Conservation (phyloP, 768 basidiomycete species). For the Boletus eberwhitei region DNA sequence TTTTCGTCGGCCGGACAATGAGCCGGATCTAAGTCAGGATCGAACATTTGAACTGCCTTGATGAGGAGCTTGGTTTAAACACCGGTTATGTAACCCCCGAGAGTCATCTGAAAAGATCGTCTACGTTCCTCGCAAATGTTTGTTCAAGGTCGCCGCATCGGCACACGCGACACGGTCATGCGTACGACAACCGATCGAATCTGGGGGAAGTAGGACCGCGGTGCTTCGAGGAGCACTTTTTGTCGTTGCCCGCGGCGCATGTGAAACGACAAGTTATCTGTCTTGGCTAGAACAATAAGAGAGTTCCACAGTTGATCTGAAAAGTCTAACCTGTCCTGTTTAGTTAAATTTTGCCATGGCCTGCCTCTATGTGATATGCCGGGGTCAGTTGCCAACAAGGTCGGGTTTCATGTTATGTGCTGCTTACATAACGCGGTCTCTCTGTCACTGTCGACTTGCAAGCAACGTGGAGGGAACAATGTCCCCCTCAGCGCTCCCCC, state of each 20-base stretch:
- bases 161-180: conserved; percentile 10
- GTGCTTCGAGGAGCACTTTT: neutral
- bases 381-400: neutral
- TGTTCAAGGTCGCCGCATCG: conserved; percentile 27
- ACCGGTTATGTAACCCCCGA: conserved; percentile 13
- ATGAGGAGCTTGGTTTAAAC: conserved; percentile 3
- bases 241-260: too few species aligned
- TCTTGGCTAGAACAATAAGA: conserved; percentile 6
- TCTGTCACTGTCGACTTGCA: neutral
- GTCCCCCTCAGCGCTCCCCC: conserved; percentile 59
- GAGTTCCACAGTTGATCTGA: neutral
- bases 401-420: conserved; percentile 3
- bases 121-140: neutral
- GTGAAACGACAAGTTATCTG: neutral
- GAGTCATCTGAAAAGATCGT: conserved; percentile 8
- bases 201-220: neutral
- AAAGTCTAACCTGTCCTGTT: neutral
- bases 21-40: conserved; percentile 10
- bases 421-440: conserved; percentile 12
- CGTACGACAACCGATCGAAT: neutral
- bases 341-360: too few species aligned
- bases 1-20: conserved; percentile 5
- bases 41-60: neutral
- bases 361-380: too few species aligned
- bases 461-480: conserved; percentile 11